Conservation (phyloP, 192 early-diverging fungal species). For the Neocallimastix lanati region DNA sequence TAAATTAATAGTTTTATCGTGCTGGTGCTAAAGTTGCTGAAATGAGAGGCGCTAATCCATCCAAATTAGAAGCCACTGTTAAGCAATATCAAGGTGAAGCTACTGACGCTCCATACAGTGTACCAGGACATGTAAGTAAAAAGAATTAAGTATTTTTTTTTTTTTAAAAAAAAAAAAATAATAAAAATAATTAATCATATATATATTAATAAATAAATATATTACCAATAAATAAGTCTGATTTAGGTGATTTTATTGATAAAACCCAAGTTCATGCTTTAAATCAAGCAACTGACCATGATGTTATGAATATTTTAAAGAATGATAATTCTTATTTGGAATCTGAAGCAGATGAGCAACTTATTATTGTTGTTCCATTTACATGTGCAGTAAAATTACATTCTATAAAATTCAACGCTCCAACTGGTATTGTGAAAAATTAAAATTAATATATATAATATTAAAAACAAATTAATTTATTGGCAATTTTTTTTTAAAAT, state of each 20-base stretch:
- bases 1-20: constrained; percentile 32
- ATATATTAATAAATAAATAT: too few relatives aligned
- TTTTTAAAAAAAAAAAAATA: neutral
- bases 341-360: constrained; percentile 89
- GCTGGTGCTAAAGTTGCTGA: constrained; percentile 53
- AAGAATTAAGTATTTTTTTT: too few relatives aligned
- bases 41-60: constrained; percentile 61
- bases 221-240: neutral
- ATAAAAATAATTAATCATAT: too few relatives aligned
- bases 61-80: constrained; percentile 45
- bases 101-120: neutral
- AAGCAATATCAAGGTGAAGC: constrained; percentile 36
- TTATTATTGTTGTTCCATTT: constrained; percentile 73
- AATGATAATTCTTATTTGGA: constrained; percentile 53
- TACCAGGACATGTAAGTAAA: neutral
- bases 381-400: constrained; percentile 66
- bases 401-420: constrained; percentile 37
- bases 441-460: too few relatives aligned
- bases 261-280: constrained; percentile 60
- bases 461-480: too few relatives aligned
- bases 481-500: too few relatives aligned
- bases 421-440: neutral
- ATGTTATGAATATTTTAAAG: constrained; percentile 59
- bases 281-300: constrained; percentile 65
- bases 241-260: constrained; percentile 24